Base-by-base conservation (phyloP, 2,329 filamentous ascomycete species). In the Fusarium pseudoanthophilum region DNA sequence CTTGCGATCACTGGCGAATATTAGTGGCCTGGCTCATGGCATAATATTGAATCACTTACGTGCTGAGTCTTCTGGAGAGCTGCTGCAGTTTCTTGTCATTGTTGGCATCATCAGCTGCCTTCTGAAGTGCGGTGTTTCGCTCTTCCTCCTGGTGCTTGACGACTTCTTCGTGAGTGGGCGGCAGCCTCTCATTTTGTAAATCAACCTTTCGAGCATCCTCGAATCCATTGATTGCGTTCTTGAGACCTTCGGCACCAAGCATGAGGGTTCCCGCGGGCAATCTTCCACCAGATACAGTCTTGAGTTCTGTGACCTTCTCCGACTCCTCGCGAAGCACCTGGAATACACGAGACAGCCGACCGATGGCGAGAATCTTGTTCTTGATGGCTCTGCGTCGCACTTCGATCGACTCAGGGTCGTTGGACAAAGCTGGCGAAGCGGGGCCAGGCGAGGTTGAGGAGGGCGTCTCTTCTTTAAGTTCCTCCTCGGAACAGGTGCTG, bases 311-410 rank as follows among this genome's bases (percentile, higher is more conserved):
- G 64, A 99, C 95, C 78, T 93, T 91, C 86, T 99, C 96, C 4
- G 95, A 97, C 84, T 99, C 96, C 84, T 99, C 96, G 79, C 96
- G 94, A 77, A 99, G 85, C 57, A 99, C 96, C 82, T 99, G 96
- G 92, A 99, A 99, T 69, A 99, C 96, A 78, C 96, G 93, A 42
- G 96, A 98, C 74, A 99, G 88, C 77, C 96, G 94, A 36, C 96
- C 96, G 79, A 99, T 99, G 69, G 96, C 96, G 78, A 99, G 86
- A 80, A 99, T 98, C 88, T 99, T 99, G 91, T 99, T 99, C 89
- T 98, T 98, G 89, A 99, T 97, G 7, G 95, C 95, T 51, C 95
- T 92, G 79, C 96, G 90, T 88, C 98, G 98, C 87, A 92, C 95
- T 81, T 99, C 96, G 78, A 92, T 94, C 59, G 92, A 95, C 57